phyloP scores from a whole-genome alignment of 2,329 filamentous ascomycete genomes.

The Ophiostoma himal-ulmi region DNA sequence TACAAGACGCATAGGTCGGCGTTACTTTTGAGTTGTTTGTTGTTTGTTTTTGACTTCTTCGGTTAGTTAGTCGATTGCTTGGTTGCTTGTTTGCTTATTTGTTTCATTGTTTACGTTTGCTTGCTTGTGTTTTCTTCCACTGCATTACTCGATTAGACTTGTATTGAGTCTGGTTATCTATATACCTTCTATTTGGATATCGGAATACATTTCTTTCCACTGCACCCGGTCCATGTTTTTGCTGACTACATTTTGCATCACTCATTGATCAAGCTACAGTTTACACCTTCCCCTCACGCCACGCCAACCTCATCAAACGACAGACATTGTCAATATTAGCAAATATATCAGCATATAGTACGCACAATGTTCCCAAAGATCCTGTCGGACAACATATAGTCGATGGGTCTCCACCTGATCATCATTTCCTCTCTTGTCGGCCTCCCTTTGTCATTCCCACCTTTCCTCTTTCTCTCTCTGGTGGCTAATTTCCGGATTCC shows the following conservation, averaged over 20 bases:
- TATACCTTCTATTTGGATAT: background rate
- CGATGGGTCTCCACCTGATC: background rate
- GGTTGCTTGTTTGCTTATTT: background rate
- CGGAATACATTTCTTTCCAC: background rate
- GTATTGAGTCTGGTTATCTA: background rate
- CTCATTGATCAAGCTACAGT: background rate
- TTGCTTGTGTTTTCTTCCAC: no score
- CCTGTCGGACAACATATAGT: constrained; percentile 6
- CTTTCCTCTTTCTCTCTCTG: background rate
- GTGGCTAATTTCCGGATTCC: background rate
- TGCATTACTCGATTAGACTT: background rate
- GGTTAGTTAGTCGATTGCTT: background rate
- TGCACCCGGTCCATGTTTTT: background rate
- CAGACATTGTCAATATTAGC: background rate
- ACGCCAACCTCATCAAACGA: background rate
- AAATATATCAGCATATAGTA: background rate
- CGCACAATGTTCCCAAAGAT: background rate
- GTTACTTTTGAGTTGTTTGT: background rate
- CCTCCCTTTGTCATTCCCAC: background rate
- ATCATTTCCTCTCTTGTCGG: constrained; percentile 8
- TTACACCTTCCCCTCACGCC: no score
- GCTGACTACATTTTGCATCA: no score
- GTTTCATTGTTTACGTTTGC: no score
- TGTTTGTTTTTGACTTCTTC: background rate
- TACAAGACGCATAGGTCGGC: background rate